Conservation (phyloP, 441 rosid species). For the Cnidoscolus chayamansa region DNA sequence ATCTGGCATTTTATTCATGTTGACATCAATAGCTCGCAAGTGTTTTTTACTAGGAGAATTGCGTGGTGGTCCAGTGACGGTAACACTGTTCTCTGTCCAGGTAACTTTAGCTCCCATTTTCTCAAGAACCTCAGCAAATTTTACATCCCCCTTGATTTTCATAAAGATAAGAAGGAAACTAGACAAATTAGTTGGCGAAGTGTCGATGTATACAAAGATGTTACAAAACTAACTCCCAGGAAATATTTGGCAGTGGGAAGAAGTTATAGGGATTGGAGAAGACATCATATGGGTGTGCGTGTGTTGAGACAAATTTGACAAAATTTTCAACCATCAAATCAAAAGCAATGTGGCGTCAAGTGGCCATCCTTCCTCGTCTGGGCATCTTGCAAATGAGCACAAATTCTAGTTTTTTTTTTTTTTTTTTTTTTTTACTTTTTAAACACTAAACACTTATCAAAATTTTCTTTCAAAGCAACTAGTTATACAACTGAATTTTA, state of each 20-base stretch:
- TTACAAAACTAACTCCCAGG: background rate
- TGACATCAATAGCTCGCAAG: constrained; percentile 70
- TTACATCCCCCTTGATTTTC: constrained; percentile 74
- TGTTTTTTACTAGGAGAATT: constrained; percentile 65
- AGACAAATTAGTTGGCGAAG: constrained; percentile 15
- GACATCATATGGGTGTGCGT: background rate
- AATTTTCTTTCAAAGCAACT: too few relatives aligned
- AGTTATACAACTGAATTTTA: too few relatives aligned
- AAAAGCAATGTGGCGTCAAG: background rate
- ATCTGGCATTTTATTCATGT: constrained; percentile 99
- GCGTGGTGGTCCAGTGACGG: constrained; percentile 81
- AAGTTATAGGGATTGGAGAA: background rate
- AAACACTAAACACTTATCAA: too few relatives aligned
- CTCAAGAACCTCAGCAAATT: constrained; percentile 90
- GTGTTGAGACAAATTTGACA: constrained; percentile 5
- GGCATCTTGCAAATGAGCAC: too few relatives aligned
- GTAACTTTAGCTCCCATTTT: constrained; percentile 90
- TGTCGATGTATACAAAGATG: background rate
- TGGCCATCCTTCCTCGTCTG: too few relatives aligned
- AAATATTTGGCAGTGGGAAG: background rate
- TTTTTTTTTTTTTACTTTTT: too few relatives aligned
- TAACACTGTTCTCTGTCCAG: constrained; percentile 87
- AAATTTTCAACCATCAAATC: background rate
- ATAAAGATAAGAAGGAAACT: constrained; percentile 23
- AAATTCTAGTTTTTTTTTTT: too few relatives aligned